Evolutionary conservation across 768 basidiomycete species (phyloP), one percentile per base, ranked within the genome.

Genomic region (Mycena alexandri): DNA sequence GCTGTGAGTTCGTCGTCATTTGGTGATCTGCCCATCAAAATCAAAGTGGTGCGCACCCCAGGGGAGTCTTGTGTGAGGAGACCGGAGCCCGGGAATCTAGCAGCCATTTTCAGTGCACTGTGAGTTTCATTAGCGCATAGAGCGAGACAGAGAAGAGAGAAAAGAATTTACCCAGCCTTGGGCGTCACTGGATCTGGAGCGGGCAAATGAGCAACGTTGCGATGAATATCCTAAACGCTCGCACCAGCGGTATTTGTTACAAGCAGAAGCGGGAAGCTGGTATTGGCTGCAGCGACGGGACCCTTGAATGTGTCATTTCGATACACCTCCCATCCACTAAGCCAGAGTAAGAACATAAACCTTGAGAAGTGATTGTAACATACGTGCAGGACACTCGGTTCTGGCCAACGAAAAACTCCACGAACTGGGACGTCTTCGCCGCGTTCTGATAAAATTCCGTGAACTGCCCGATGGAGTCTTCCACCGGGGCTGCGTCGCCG

Each of bases 161-260:
- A n/a, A 36, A 36, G 24, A 41, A n/a, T 43, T 57, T 19, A 68
- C 67, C 34, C 56, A 53, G 34, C 67, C 47, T 62, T 68, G 3
- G 67, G 67, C 21, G 67, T 25, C 11, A 58, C 61, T 25, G 67
- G 67, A 41, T 68, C 67, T 68, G 56, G n/a, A n/a, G n/a, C n/a
- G n/a, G n/a, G n/a, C n/a, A n/a, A n/a, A n/a, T n/a, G n/a, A n/a
- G n/a, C n/a, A n/a, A n/a, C n/a, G n/a, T n/a, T 24, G 12, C 22
- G 41, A 41, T 13, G n/a, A 8, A 7, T n/a, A 38, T 41, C n/a
- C n/a, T n/a, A 47, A 67, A 12, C 51, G 61, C 63, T 51, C 12
- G 63, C 63, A 70, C 74, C 75, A 22, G 73, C 73, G 21, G 73
- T 76, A 22, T 72, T 77, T 19, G 75, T 71, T 13, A 75, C 66